A percentile compares a stretch with the other conserved stretches of the same genome.
Evolutionary conservation across 768 basidiomycete species (phyloP).

Genomic region (Cystobasidium tubakii): DNA sequence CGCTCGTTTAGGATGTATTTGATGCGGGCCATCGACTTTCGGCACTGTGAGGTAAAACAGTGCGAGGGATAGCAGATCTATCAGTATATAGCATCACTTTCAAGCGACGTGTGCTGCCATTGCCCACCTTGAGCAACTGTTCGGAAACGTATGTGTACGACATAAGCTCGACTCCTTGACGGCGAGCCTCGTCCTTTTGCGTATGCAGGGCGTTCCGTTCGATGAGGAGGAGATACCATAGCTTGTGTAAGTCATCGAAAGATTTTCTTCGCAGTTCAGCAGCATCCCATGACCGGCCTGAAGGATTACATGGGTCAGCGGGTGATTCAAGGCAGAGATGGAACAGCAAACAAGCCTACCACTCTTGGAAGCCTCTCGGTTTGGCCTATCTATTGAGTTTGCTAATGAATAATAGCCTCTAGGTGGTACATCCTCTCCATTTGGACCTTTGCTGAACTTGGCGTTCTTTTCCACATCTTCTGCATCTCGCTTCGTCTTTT

Average conservation of each 20-base stretch:
- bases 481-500: conserved; percentile 20
- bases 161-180: conserved; percentile 53
- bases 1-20: conserved; percentile 88
- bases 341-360: neutral
- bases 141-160: conserved; percentile 43
- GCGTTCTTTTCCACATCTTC: conserved; percentile 40
- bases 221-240: conserved; percentile 85
- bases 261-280: conserved; percentile 81
- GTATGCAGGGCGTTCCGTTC: conserved; percentile 87
- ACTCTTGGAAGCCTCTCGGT: neutral
- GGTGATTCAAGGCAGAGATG: neutral
- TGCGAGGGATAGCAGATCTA: neutral
- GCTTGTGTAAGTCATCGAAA: conserved; percentile 84
- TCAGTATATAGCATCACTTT: neutral
- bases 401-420: conserved; percentile 12
- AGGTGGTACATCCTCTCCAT: neutral
- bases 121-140: conserved; percentile 47
- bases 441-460: conserved; percentile 13
- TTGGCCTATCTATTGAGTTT: conserved; percentile 9
- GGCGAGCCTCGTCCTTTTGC: conserved; percentile 69
- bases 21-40: conserved; percentile 94
- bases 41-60: conserved; percentile 56
- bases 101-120: neutral
- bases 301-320: neutral
- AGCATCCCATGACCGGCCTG: conserved; percentile 82